Evolutionary conservation across 225 moss, liverwort and hornwort species (phyloP).

Genomic region (Polytrichum formosum): DNA sequence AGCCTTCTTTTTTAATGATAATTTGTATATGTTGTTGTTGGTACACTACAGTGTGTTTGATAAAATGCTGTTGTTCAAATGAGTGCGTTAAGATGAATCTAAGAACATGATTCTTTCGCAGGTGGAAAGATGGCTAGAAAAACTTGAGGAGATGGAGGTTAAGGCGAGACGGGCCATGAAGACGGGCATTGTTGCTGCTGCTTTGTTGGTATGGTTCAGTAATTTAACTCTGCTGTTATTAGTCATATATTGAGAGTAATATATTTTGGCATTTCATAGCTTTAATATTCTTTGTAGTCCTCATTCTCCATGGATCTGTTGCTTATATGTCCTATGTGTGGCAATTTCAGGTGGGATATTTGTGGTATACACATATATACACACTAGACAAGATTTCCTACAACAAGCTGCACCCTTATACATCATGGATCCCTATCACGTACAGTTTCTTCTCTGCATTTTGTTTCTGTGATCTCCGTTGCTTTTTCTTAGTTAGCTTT

Average conservation of each 20-base stretch:
- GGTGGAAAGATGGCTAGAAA: constrained; percentile 91
- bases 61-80: no score
- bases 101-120: constrained; percentile 15
- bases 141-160: constrained; percentile 72
- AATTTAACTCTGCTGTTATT: no score
- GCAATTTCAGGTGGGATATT: constrained; percentile 68
- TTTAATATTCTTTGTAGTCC: no score
- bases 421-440: constrained; percentile 99
- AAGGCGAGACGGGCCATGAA: constrained; percentile 41
- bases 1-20: no score
- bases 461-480: no score
- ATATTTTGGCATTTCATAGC: no score
- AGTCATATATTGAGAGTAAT: no score
- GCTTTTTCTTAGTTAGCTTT: no score
- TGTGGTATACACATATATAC: constrained; percentile 86
- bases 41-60: no score
- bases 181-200: constrained; percentile 35
- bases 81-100: no score
- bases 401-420: constrained; percentile 89
- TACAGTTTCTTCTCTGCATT: constrained; percentile 14
- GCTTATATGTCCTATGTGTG: constrained; percentile 1
- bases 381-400: constrained; percentile 74
- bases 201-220: constrained; percentile 50
- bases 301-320: no score
- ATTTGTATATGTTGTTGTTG: no score